Evolutionary conservation across 2,329 filamentous ascomycete genomes (phyloP), one percentile per base, ranked within the genome.

Genomic region (Ophiostoma triangulosporum): DNA sequence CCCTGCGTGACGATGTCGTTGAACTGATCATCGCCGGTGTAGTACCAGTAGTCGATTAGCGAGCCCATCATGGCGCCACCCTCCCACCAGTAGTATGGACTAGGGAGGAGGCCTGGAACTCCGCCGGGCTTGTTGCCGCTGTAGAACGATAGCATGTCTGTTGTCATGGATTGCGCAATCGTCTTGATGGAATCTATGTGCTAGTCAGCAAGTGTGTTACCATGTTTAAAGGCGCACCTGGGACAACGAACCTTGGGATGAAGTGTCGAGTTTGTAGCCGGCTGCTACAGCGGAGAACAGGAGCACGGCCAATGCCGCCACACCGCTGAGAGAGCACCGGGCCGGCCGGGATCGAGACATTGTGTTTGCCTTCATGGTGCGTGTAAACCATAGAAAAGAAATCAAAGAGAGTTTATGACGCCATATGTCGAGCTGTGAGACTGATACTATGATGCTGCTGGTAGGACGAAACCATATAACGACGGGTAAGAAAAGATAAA

Each of bases 21-120:
- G 69, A 86, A 93, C 32, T 64, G 88, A 87, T 64, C 83, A 54
- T 61, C 60, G 45, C 57, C 56, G 8, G 60, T 61, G 49, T 61
- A 61, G 52, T 59, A 86, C 86, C 86, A 94, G 65, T 93, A 93
- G 62, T 93, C 86, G 52, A 94, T 73, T 57, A 93, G 70, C 2
- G 83, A 73, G 22, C 78, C 78, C 67, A 82, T 74, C 72, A 90
- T 80, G 54, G 84, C 84, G 51, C 86, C 86, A 11, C 74, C 83
- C 68, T 86, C 84, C 86, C 81, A 89, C 76, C 58, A 59, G 54
- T 58, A 59, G 52, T 59, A 59, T 12, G 58, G 58, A 14, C 31
- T 17, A 3, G 58, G 58, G 9, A 78, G 67, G 48, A 77, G 67
- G 14, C 75, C 75, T 5, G 75, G 75, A 2, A 65, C 71, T 22